Base-by-base conservation (phyloP, 768 basidiomycete species). In the Leccinum rimulosum region DNA sequence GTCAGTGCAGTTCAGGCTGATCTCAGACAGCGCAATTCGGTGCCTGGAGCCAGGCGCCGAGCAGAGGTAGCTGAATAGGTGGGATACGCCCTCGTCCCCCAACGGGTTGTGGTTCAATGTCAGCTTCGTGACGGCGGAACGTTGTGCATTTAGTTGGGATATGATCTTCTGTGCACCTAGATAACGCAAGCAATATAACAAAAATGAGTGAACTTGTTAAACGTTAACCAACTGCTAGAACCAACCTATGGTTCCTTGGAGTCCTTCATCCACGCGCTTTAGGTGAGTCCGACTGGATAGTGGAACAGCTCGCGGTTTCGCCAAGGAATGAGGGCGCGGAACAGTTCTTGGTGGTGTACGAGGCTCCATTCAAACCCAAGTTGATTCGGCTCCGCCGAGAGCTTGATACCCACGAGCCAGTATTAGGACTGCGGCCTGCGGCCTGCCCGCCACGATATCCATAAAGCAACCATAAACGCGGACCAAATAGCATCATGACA, bases 111-210 rank as follows among this genome's bases (percentile, higher is more conserved):
- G 79, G 11, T 82, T 80, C 25, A 88, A 63, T 19, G 80, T 73
- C 33, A 88, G 74, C 62, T 79, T 82, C 31, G 78, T 79, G 43
- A 87, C 77, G 2, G 67, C 61, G 33, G 64, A 59, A 25, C 75
- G 76, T 25, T 79, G 80, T 15, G 75, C 64, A 2, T 71, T 74
- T 28, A 88, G 76, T 54, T 76, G 70, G 11, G 74, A 68, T 22
- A 88, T 80, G 25, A 88, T 70, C 49, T 75, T 73, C 58, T 79
- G 77, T 5, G 84, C 86, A 50, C 84, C 86, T 86, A 60, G 28
- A 51, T 30, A 38, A 59, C n/a, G 36, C n/a, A 36, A 51, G 38
- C 33, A 27, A 54, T 22, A 54, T 51, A 30, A 52, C 6, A 54
- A 50, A 35, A 33, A 43, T 66, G 45, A 58, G 56, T 35, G 17